Evolutionary conservation across 106 monocot genomes (phyloP).

Genomic region (Allium fistulosum): DNA sequence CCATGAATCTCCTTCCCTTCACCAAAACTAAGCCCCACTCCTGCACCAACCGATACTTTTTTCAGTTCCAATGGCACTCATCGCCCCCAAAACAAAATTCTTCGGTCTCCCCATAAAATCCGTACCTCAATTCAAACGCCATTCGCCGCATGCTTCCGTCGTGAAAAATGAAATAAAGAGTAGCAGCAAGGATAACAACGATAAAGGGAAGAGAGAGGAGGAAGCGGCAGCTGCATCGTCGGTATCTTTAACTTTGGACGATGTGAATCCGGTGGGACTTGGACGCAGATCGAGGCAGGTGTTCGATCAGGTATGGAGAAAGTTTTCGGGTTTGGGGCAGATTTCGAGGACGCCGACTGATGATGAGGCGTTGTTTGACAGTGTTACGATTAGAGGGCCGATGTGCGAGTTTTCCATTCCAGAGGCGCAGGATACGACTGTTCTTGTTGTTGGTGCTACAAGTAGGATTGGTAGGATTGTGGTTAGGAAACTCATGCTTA

Average conservation of each 20-base stretch:
- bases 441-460: slow-evolving; percentile 88
- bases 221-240: not conserved
- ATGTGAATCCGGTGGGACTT: slow-evolving; percentile 87
- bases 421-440: slow-evolving; percentile 87
- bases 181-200: not conserved
- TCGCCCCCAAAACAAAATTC: slow-evolving; percentile 3
- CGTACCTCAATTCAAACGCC: not conserved
- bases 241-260: slow-evolving; percentile 45
- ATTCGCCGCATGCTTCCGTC: not conserved
- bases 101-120: slow-evolving; percentile 7
- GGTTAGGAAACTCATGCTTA: slow-evolving; percentile 84
- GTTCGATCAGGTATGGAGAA: slow-evolving; percentile 96
- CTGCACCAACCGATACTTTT: not conserved
- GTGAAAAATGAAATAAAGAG: not conserved
- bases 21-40: not conserved
- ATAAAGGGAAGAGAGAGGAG: slow-evolving; percentile 6
- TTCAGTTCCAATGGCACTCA: not conserved
- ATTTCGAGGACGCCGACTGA: slow-evolving; percentile 63
- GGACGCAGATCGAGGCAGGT: slow-evolving; percentile 85
- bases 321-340: slow-evolving; percentile 91
- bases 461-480: slow-evolving; percentile 90
- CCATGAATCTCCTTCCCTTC: not conserved
- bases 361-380: slow-evolving; percentile 32
- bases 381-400: slow-evolving; percentile 53
- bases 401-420: slow-evolving; percentile 89